These are phyloP conservation scores for Mycosarcoma mackinlayi DNA, from an alignment of 1,284 basidiomycete genomes.

Conservation along the genomic window DNA sequence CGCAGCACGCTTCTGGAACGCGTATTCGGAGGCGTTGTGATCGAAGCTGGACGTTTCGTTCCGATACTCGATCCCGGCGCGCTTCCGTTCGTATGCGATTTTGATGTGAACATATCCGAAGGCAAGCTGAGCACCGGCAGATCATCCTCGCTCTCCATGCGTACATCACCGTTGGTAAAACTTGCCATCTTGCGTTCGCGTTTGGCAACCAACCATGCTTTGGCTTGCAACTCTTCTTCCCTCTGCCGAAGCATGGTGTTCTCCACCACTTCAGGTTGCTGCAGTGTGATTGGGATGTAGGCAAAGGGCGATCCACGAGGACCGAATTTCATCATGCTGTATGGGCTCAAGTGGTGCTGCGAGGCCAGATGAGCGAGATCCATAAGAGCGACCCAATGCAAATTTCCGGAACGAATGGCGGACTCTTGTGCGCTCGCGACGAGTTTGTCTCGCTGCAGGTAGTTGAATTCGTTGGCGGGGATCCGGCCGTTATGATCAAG, in stretches of 20 bases:
- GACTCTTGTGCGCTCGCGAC: slow-evolving; percentile 50
- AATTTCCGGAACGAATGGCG: slow-evolving; percentile 39
- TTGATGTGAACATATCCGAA: slow-evolving; percentile 17
- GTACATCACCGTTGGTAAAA: not conserved
- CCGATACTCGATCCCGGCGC: slow-evolving; percentile 8
- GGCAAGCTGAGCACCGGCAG: slow-evolving; percentile 38
- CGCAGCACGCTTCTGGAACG: slow-evolving; percentile 30
- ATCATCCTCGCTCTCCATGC: slow-evolving; percentile 24
- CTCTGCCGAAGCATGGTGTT: slow-evolving; percentile 50
- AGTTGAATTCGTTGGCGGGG: slow-evolving; percentile 41
- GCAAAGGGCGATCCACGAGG: slow-evolving; percentile 59
- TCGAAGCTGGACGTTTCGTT: slow-evolving; percentile 40
- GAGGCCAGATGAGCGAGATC: slow-evolving; percentile 60
- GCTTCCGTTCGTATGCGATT: not conserved
- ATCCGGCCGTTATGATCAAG: slow-evolving; percentile 50
- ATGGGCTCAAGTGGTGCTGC: slow-evolving; percentile 65
- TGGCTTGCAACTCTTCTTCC: slow-evolving; percentile 42
- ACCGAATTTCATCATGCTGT: slow-evolving; percentile 63
- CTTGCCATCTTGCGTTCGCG: slow-evolving; percentile 7
- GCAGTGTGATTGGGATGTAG: slow-evolving; percentile 63
- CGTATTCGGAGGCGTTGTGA: slow-evolving; percentile 33
- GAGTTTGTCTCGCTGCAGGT: slow-evolving; percentile 49
- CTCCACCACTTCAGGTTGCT: slow-evolving; percentile 55
- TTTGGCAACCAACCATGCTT: slow-evolving; percentile 42
- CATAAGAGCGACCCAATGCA: slow-evolving; percentile 61